Conservation (phyloP, 257 asterid genomes). For the Coffea canephora region DNA sequence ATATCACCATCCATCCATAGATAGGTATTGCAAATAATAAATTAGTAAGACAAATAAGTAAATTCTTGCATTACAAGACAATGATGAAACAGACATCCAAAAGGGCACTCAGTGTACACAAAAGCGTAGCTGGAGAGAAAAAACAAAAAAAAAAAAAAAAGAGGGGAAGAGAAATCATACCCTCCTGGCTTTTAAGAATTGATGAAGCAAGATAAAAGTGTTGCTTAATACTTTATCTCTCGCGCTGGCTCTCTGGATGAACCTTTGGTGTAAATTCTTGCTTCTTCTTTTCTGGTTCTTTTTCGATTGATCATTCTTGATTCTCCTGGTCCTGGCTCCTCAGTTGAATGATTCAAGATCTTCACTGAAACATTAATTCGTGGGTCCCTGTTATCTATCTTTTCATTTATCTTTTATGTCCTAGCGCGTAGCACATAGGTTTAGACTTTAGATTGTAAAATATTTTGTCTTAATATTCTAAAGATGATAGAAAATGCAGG, state of each 20-base stretch:
- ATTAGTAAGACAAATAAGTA: no score
- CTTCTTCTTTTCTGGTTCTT: background rate
- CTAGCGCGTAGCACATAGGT: no score
- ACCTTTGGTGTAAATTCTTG: background rate
- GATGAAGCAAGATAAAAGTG: background rate
- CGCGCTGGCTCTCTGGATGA: background rate
- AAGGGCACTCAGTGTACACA: background rate
- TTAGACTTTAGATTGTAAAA: no score
- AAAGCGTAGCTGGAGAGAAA: background rate
- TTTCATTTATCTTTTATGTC: background rate
- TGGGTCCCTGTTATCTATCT: background rate
- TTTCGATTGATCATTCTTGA: background rate
- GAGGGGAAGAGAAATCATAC: background rate
- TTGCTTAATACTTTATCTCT: background rate
- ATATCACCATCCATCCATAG: background rate
- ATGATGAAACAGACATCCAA: background rate
- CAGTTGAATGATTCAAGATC: conserved; percentile 10
- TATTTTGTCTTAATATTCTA: no score
- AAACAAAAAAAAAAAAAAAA: background rate
- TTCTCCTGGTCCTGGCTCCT: background rate
- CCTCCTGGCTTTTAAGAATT: conserved; percentile 3
- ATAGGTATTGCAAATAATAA: background rate
- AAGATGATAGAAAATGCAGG: no score
- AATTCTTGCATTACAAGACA: background rate
- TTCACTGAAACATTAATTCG: background rate